phyloP scores from a whole-genome alignment of 306 rosid species.

The Castanopsis chinensis region DNA sequence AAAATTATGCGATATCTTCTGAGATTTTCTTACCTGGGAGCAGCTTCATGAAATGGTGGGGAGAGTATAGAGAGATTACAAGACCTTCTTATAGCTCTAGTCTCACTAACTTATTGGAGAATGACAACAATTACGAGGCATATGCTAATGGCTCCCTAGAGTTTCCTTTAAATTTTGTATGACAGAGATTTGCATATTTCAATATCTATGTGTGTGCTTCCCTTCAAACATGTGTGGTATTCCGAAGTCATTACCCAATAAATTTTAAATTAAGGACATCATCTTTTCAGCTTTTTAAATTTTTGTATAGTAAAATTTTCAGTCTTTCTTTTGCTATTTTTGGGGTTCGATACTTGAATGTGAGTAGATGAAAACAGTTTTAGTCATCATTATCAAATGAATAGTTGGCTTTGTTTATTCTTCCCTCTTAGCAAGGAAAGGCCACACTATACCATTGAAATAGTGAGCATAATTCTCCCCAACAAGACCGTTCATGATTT shows the following conservation, averaged over 20 bases:
- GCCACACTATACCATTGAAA: too few species aligned
- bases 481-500: too few species aligned
- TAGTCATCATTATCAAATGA: too few species aligned
- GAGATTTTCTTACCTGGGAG: constrained; percentile 56
- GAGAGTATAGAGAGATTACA: constrained; percentile 16
- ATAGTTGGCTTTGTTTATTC: too few species aligned
- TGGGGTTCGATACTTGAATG: not conserved
- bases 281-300: not conserved
- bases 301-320: not conserved
- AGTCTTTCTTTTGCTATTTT: not conserved
- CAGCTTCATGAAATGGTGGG: constrained; percentile 74
- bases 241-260: not conserved
- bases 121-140: not conserved
- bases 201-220: not conserved
- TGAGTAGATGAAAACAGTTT: not conserved
- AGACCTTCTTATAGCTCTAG: constrained; percentile 3
- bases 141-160: constrained; percentile 28
- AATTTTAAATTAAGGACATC: not conserved
- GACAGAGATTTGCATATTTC: not conserved
- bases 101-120: constrained; percentile 35
- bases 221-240: not conserved
- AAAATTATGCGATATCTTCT: constrained; percentile 40
- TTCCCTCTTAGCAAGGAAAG: too few species aligned
- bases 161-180: not conserved
- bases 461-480: too few species aligned